Conservation (phyloP, 2,329 filamentous ascomycete genomes). For the Bisporella sp. region DNA sequence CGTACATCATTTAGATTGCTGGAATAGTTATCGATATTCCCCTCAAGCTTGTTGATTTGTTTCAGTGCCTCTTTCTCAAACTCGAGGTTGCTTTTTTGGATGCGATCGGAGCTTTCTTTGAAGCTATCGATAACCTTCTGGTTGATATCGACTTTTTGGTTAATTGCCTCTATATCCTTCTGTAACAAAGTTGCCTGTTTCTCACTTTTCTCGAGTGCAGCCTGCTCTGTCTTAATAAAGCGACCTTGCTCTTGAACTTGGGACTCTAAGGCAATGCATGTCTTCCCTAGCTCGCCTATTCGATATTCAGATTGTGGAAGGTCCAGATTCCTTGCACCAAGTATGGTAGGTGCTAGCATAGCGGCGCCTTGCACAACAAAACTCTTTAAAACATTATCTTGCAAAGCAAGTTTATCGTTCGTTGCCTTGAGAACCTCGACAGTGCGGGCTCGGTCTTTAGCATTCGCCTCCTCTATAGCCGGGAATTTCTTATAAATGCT, state of each 20-base stretch:
- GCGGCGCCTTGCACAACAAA: neutral
- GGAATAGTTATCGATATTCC: too few species aligned
- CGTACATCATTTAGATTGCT: too few species aligned
- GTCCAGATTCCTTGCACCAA: neutral
- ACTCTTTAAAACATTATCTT: neutral
- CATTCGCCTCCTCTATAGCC: neutral
- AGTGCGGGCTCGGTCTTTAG: neutral
- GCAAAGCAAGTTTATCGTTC: neutral
- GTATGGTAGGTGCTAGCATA: neutral
- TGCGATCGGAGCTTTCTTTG: too few species aligned
- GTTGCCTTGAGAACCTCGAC: neutral
- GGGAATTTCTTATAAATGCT: neutral
- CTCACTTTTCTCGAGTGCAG: too few species aligned
- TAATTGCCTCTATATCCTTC: neutral
- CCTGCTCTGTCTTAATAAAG: neutral
- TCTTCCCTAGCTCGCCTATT: neutral
- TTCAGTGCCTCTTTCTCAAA: too few species aligned
- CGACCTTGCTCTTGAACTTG: neutral
- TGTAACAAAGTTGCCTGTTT: too few species aligned
- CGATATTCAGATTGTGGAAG: neutral
- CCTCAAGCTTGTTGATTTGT: too few species aligned
- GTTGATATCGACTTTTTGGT: neutral
- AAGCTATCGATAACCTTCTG: too few species aligned
- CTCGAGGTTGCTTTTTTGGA: too few species aligned
- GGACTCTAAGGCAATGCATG: neutral